Conservation (phyloP, 768 basidiomycete genomes). For the Gymnopilus junonius region DNA sequence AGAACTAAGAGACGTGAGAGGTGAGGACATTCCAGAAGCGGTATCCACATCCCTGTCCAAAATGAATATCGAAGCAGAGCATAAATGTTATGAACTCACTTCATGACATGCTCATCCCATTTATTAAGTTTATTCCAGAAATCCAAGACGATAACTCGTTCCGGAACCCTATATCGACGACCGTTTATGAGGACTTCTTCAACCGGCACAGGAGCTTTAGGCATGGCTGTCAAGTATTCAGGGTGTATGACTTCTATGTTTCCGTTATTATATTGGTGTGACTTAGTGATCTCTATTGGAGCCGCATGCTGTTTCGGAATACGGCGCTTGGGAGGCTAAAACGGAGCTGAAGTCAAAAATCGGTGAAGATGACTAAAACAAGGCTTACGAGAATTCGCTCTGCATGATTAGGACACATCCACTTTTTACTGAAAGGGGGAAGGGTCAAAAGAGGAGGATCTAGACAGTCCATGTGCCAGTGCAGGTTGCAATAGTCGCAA, state of each 20-base stretch:
- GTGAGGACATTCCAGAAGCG: conserved; percentile 65
- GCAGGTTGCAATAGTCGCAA: conserved; percentile 92
- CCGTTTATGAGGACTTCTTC: conserved; percentile 90
- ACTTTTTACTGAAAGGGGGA: conserved; percentile 89
- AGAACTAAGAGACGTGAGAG: conserved; percentile 75
- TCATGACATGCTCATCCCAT: conserved; percentile 39
- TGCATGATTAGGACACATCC: conserved; percentile 99
- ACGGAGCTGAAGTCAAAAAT: background rate
- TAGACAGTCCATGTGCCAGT: conserved; percentile 97
- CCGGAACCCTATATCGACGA: conserved; percentile 91
- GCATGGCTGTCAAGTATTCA: conserved; percentile 48
- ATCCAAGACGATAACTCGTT: conserved; percentile 88
- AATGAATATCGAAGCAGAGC: background rate
- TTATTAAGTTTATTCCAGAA: conserved; percentile 89
- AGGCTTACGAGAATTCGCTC: conserved; percentile 79
- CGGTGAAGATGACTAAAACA: background rate
- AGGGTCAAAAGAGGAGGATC: conserved; percentile 87
- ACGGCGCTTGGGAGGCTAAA: conserved; percentile 77
- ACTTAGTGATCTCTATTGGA: conserved; percentile 76
- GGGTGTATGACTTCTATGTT: conserved; percentile 86
- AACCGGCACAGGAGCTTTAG: conserved; percentile 51
- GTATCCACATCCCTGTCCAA: conserved; percentile 39
- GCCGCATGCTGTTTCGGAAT: conserved; percentile 71
- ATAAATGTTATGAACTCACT: conserved; percentile 38
- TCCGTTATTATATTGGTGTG: conserved; percentile 84